These are phyloP conservation scores for Decorospora gaudefroyi DNA, from an alignment of 2,329 filamentous ascomycete genomes.

Conservation along the genomic window DNA sequence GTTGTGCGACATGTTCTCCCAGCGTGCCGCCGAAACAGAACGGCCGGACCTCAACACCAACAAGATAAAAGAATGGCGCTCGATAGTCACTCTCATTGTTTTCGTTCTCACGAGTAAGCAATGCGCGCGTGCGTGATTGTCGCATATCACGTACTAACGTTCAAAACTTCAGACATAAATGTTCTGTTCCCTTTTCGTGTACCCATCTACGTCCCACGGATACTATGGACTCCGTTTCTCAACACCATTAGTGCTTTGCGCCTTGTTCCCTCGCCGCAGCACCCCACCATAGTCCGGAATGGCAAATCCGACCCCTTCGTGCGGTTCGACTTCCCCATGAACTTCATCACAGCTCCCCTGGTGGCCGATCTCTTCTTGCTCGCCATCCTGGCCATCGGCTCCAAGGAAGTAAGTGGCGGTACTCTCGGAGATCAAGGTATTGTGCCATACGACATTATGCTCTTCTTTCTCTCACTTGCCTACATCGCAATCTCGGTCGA, in stretches of 20 bases:
- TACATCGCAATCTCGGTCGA: slow-evolving; percentile 80
- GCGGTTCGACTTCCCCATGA: slow-evolving; percentile 64
- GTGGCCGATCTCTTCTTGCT: slow-evolving; percentile 73
- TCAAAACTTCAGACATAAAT: slow-evolving; percentile 60
- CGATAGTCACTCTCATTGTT: slow-evolving; percentile 70
- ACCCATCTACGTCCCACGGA: slow-evolving; percentile 63
- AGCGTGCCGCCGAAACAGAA: slow-evolving; percentile 12
- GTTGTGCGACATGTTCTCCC: slow-evolving; percentile 10
- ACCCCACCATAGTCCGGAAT: slow-evolving; percentile 26
- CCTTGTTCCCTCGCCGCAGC: slow-evolving; percentile 56
- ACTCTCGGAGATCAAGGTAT: slow-evolving; percentile 69
- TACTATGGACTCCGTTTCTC: slow-evolving; percentile 53
- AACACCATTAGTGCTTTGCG: slow-evolving; percentile 54
- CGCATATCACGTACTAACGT: background rate
- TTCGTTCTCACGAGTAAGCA: slow-evolving; percentile 72
- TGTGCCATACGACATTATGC: slow-evolving; percentile 72
- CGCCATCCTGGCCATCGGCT: slow-evolving; percentile 69
- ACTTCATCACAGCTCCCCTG: slow-evolving; percentile 71
- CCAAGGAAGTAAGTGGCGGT: slow-evolving; percentile 68
- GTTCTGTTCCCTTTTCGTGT: slow-evolving; percentile 72
- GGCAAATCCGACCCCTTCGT: slow-evolving; percentile 51
- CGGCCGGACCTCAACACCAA: slow-evolving; percentile 52
- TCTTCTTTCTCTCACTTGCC: slow-evolving; percentile 72
- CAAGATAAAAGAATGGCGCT: slow-evolving; percentile 67
- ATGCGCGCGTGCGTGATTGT: background rate